These are phyloP conservation scores for Eustoma russellianum DNA, from an alignment of 257 asterid genomes.

Conservation along the genomic window DNA sequence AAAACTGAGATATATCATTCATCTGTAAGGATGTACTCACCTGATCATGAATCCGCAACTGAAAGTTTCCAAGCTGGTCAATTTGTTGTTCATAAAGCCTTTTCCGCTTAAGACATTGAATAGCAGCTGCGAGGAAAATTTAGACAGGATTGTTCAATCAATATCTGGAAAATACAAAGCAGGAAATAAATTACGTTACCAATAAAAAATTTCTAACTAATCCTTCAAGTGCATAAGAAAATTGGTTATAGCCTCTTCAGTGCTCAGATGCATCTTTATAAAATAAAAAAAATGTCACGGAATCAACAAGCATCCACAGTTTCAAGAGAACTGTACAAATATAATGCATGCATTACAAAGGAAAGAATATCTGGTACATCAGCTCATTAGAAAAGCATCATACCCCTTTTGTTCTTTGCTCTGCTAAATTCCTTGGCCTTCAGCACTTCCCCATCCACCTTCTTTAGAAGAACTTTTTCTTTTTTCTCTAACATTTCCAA, in stretches of 20 bases:
- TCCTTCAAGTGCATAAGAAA: too few relatives aligned
- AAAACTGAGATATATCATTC: not conserved
- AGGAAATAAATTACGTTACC: too few relatives aligned
- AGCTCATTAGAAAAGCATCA: not conserved
- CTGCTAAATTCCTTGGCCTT: slow-evolving; percentile 16
- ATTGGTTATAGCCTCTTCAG: too few relatives aligned
- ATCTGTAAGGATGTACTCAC: not conserved
- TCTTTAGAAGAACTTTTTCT: slow-evolving; percentile 22
- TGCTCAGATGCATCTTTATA: too few relatives aligned
- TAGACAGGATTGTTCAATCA: too few relatives aligned
- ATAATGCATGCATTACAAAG: too few relatives aligned
- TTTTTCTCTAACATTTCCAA: slow-evolving; percentile 24
- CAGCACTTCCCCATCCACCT: slow-evolving; percentile 18
- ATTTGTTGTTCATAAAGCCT: slow-evolving; percentile 28
- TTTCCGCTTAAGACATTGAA: slow-evolving; percentile 29
- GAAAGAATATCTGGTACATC: too few relatives aligned
- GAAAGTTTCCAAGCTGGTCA: slow-evolving; percentile 27
- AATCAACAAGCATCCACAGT: too few relatives aligned
- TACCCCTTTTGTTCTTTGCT: slow-evolving; percentile 24
- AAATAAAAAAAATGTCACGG: too few relatives aligned
- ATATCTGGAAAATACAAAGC: too few relatives aligned
- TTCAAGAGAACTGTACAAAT: too few relatives aligned
- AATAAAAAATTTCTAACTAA: too few relatives aligned
- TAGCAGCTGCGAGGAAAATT: slow-evolving; percentile 17
- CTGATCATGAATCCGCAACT: slow-evolving; percentile 31